phyloP scores from a whole-genome alignment of 306 rosid genomes.

The Fragaria vesca region DNA sequence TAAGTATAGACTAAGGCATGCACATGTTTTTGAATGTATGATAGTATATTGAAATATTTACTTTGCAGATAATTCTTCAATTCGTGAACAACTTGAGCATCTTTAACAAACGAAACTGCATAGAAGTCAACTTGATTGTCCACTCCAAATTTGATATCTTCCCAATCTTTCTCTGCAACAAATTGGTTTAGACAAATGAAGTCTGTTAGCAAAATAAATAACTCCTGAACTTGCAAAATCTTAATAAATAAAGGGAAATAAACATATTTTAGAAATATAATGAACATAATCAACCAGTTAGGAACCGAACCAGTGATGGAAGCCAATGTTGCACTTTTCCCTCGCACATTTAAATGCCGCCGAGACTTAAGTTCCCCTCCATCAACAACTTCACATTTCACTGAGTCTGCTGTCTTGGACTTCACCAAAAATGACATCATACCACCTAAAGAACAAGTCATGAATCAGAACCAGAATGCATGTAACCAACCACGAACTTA shows the following conservation, averaged over 20 bases:
- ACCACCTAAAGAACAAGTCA: constrained; percentile 66
- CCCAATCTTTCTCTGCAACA: constrained; percentile 99
- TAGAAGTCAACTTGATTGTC: constrained; percentile 96
- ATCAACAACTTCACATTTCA: constrained; percentile 93
- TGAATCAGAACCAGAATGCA: constrained; percentile 22
- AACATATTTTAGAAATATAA: background rate
- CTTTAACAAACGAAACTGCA: constrained; percentile 99
- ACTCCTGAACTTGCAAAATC: constrained; percentile 8
- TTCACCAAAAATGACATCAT: constrained; percentile 89
- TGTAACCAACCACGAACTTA: background rate
- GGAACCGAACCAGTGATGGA: constrained; percentile 84
- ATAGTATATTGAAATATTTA: constrained; percentile 25
- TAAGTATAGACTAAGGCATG: constrained; percentile 10
- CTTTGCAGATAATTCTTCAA: constrained; percentile 88
- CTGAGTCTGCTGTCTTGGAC: constrained; percentile 80
- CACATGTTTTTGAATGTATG: background rate
- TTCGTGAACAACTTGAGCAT: constrained; percentile 90
- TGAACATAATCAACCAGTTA: constrained; percentile 15
- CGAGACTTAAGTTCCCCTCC: constrained; percentile 98
- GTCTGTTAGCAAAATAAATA: constrained; percentile 1
- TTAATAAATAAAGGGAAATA: background rate
- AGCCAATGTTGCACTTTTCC: constrained; percentile 97
- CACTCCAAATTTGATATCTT: constrained; percentile 96
- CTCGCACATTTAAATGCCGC: constrained; percentile 93
- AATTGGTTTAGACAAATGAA: constrained; percentile 23